phyloP scores from a whole-genome alignment of 1,284 basidiomycete species.

The Wallemia mellicola region DNA sequence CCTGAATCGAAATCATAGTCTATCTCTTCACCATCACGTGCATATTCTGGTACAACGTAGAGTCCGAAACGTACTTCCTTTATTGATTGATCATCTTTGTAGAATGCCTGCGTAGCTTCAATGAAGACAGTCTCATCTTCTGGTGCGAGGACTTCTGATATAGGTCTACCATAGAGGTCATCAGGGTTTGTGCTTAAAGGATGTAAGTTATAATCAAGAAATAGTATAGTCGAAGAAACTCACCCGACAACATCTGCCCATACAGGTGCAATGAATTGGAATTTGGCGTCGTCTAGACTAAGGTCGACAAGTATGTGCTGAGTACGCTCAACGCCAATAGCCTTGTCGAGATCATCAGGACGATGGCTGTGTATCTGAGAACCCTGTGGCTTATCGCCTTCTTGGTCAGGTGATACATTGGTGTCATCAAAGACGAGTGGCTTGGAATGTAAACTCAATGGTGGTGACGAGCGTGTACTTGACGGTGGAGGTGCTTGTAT shows the following conservation, averaged over 20 bases:
- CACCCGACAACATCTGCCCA: slow-evolving; percentile 80
- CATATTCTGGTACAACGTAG: slow-evolving; percentile 31
- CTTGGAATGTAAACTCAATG: not conserved
- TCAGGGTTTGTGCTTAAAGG: slow-evolving; percentile 44
- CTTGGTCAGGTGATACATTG: not conserved
- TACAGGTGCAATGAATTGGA: slow-evolving; percentile 81
- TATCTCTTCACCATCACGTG: slow-evolving; percentile 15
- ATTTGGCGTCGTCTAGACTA: slow-evolving; percentile 53
- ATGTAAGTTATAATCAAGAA: slow-evolving; percentile 2
- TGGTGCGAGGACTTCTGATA: slow-evolving; percentile 52
- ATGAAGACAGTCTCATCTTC: slow-evolving; percentile 63
- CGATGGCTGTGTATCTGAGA: not conserved
- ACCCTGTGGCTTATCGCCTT: not conserved
- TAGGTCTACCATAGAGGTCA: slow-evolving; percentile 42
- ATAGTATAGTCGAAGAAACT: slow-evolving; percentile 13
- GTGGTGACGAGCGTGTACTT: slow-evolving; percentile 1
- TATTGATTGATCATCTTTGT: slow-evolving; percentile 75
- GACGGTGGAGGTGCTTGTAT: not conserved
- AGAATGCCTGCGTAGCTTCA: slow-evolving; percentile 55
- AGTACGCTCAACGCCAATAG: slow-evolving; percentile 73
- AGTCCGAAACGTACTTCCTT: slow-evolving; percentile 74
- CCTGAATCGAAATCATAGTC: slow-evolving; percentile 9
- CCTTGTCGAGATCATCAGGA: slow-evolving; percentile 30
- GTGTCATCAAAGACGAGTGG: not conserved
- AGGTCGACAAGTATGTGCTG: slow-evolving; percentile 90